Base-by-base conservation (phyloP, 1,139 yeast species). In the Pichia kudriavzevii region DNA sequence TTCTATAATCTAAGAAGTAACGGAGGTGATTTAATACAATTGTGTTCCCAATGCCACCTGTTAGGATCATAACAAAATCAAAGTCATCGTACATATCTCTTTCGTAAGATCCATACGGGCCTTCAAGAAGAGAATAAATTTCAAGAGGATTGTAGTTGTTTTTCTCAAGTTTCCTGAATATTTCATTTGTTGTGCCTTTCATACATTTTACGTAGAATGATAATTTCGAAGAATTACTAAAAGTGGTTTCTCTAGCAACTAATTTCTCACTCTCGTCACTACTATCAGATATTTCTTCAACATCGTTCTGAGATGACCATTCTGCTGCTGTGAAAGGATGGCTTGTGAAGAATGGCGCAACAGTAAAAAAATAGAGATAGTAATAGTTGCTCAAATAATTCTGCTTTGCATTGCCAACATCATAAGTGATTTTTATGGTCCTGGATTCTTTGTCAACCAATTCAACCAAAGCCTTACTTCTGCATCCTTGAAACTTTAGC, bases 71-170 rank as follows among this genome's bases (percentile, higher is more conserved):
- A 8, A 31, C 19, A 23, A 31, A 32, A 20, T 36, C 34, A 26
- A 28, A 30, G 7, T 31, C 34, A 9, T 32, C 22, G 28, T 36
- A 39, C 1, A 21, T 9, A n/a, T 27, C 25, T 12, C 28, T 29
- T 12, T 31, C 35, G 15, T 30, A 27, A 14, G 31, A 25, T 3
- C 42, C 40, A 28, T 38, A 36, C 11, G 42, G 42, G 0, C 82
- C 83, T 44, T 76, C 83, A 12, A 76, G 54, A 3, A 63, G 50
- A 1, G 72, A 64, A 33, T 7, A 9, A 5, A 39, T 32, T 12
- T 30, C 28, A 20, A 25, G 11, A 22, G 40, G 31, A 4, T 30
- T 13, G 12, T 30, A 31, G 4, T 27, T 15, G 7, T 31, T 28
- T 13, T 20, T 15, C 8, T 16, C 27, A 18, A 42, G n/a, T 23